Evolutionary conservation across 129 eudicot species (phyloP).

Genomic region (Calendula officinalis): DNA sequence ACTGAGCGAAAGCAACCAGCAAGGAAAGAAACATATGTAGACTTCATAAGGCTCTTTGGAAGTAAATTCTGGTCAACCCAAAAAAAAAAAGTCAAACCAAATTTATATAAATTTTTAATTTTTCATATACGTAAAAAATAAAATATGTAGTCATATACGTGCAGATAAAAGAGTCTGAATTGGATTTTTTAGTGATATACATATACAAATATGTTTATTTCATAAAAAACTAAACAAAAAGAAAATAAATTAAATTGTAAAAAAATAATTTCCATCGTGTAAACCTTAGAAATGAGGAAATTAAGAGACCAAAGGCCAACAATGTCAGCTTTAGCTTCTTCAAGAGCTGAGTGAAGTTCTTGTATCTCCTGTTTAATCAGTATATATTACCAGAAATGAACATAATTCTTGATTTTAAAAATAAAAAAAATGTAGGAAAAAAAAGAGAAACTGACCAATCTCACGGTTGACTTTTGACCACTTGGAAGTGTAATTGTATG

Average conservation of each 20-base stretch:
- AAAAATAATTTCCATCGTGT: background rate
- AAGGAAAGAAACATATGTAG: constrained; percentile 89
- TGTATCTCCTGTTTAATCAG: constrained; percentile 70
- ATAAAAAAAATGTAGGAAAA: background rate
- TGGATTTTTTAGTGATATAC: no score
- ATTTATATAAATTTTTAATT: background rate
- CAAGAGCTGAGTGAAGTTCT: constrained; percentile 90
- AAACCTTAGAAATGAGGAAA: constrained; percentile 69
- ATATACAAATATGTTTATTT: no score
- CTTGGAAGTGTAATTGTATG: constrained; percentile 81
- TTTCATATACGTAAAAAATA: no score
- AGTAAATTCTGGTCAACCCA: constrained; percentile 54
- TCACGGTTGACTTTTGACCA: constrained; percentile 85
- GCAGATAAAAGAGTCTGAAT: no score
- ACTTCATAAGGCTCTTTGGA: constrained; percentile 58
- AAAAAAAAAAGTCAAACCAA: constrained; percentile 14
- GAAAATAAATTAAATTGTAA: no score
- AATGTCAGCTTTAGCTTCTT: constrained; percentile 99
- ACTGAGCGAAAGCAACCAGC: constrained; percentile 98
- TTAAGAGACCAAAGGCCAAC: constrained; percentile 97
- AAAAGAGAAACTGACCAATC: constrained; percentile 63
- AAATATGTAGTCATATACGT: no score
- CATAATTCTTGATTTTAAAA: background rate
- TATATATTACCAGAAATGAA: background rate
- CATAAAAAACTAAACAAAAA: no score